Evolutionary conservation across 2,329 filamentous ascomycete species (phyloP).

Genomic region (Didymella pomorum): DNA sequence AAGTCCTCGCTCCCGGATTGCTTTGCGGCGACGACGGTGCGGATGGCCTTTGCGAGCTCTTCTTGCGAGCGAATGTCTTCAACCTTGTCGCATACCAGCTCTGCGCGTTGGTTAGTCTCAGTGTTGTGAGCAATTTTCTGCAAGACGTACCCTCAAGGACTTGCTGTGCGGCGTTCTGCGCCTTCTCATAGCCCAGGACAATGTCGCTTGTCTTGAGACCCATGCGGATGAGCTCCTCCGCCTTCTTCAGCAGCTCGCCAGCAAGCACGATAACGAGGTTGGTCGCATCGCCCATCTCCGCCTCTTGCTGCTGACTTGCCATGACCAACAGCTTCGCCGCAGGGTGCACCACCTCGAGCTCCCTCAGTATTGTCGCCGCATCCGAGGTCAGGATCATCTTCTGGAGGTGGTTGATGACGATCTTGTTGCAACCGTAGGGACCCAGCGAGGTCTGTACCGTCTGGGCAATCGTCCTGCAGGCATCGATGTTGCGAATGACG

Average conservation of each 20-base stretch:
- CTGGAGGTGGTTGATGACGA: slow-evolving; percentile 99
- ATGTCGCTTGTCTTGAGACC: slow-evolving; percentile 99
- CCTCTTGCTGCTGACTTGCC: slow-evolving; percentile 98
- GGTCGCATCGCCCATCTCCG: slow-evolving; percentile 98
- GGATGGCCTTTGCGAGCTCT: slow-evolving; percentile 93
- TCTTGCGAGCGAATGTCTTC: slow-evolving; percentile 79
- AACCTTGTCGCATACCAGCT: slow-evolving; percentile 90
- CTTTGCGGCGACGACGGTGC: slow-evolving; percentile 95
- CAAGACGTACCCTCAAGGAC: slow-evolving; percentile 71
- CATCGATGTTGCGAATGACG: slow-evolving; percentile 97
- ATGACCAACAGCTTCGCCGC: slow-evolving; percentile 97
- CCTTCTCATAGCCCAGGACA: slow-evolving; percentile 93
- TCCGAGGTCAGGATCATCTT: slow-evolving; percentile 99
- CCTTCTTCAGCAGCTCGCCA: slow-evolving; percentile 94
- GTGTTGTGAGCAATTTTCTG: background rate
- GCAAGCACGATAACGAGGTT: slow-evolving; percentile 97
- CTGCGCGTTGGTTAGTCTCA: slow-evolving; percentile 52
- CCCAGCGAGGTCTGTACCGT: slow-evolving; percentile 97
- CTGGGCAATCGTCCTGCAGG: slow-evolving; percentile 92
- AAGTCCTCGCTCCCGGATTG: slow-evolving; percentile 93
- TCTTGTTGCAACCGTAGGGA: slow-evolving; percentile 98
- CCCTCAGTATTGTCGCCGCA: slow-evolving; percentile 94
- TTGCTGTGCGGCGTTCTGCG: slow-evolving; percentile 86
- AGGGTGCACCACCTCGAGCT: slow-evolving; percentile 97
- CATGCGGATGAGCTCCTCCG: slow-evolving; percentile 95